Conservation (phyloP, 805 yeast species). For the Wickerhamiella musiphila region DNA sequence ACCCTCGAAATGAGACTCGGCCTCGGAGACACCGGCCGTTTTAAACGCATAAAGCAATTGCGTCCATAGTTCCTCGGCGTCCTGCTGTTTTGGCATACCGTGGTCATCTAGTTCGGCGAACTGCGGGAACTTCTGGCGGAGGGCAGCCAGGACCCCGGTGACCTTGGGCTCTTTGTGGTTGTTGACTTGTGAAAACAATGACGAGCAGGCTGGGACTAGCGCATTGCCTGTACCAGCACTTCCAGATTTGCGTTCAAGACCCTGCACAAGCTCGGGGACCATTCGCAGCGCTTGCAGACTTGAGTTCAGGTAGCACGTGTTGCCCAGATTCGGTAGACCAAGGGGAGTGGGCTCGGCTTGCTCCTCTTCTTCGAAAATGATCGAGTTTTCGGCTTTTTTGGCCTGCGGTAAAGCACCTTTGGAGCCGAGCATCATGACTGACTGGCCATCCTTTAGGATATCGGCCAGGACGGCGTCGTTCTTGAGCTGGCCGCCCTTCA, state of each 20-base stretch:
- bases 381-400: conserved; percentile 33
- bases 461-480: conserved; percentile 43
- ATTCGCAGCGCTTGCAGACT: conserved; percentile 39
- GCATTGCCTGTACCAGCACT: conserved; percentile 21
- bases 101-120: conserved; percentile 54
- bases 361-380: conserved; percentile 39
- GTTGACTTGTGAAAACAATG: not conserved
- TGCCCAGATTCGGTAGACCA: conserved; percentile 55
- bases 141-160: conserved; percentile 33
- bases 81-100: conserved; percentile 84
- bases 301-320: conserved; percentile 63
- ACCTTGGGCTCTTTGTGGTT: conserved; percentile 28
- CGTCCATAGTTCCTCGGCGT: conserved; percentile 92
- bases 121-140: conserved; percentile 62
- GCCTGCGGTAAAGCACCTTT: conserved; percentile 45
- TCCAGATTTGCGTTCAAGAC: conserved; percentile 27
- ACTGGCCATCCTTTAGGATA: conserved; percentile 45
- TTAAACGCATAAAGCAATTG: conserved; percentile 43
- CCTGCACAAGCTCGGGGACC: conserved; percentile 32
- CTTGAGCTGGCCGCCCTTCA: conserved; percentile 73
- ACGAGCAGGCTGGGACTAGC: conserved; percentile 16
- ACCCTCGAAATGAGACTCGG: conserved; percentile 42
- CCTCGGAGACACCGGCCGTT: conserved; percentile 21
- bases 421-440: conserved; percentile 82
- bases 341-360: conserved; percentile 29